phyloP scores from a whole-genome alignment of 1,139 yeast species.

The Dujonia santamariae region DNA sequence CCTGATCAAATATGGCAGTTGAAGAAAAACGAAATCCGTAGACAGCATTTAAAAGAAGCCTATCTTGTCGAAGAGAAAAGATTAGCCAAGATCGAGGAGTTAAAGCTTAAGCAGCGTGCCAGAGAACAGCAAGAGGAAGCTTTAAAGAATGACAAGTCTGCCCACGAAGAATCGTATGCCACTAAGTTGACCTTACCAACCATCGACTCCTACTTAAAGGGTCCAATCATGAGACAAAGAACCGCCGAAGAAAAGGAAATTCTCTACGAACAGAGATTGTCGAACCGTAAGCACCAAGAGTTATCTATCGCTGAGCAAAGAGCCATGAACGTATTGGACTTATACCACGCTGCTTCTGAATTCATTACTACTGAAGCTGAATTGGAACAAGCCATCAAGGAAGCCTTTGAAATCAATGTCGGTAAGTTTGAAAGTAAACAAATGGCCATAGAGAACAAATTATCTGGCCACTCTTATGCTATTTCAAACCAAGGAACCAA shows the following conservation, averaged over 20 bases:
- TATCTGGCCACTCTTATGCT: constrained; percentile 30
- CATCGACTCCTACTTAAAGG: constrained; percentile 61
- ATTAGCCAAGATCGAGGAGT: constrained; percentile 36
- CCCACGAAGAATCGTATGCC: constrained; percentile 47
- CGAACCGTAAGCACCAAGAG: constrained; percentile 34
- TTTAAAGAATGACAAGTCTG: constrained; percentile 22
- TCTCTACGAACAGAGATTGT: constrained; percentile 38
- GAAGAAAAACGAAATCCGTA: constrained; percentile 66
- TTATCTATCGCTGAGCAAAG: constrained; percentile 37
- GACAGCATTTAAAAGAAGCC: constrained; percentile 67
- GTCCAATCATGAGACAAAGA: constrained; percentile 70
- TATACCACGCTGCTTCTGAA: constrained; percentile 67
- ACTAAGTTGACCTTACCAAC: constrained; percentile 76
- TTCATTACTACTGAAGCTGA: constrained; percentile 67
- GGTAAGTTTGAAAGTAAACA: constrained; percentile 36
- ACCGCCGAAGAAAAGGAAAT: constrained; percentile 61
- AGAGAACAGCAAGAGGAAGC: constrained; percentile 24
- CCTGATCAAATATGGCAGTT: constrained; percentile 52
- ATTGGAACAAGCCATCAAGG: constrained; percentile 53
- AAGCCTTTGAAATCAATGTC: constrained; percentile 50
- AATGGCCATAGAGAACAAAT: constrained; percentile 34
- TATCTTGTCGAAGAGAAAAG: constrained; percentile 59
- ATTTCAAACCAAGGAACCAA: constrained; percentile 25
- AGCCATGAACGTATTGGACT: constrained; percentile 57
- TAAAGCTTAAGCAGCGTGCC: constrained; percentile 26